Evolutionary conservation across 2,329 filamentous ascomycete species (phyloP).

Genomic region (Alternaria postmessia): DNA sequence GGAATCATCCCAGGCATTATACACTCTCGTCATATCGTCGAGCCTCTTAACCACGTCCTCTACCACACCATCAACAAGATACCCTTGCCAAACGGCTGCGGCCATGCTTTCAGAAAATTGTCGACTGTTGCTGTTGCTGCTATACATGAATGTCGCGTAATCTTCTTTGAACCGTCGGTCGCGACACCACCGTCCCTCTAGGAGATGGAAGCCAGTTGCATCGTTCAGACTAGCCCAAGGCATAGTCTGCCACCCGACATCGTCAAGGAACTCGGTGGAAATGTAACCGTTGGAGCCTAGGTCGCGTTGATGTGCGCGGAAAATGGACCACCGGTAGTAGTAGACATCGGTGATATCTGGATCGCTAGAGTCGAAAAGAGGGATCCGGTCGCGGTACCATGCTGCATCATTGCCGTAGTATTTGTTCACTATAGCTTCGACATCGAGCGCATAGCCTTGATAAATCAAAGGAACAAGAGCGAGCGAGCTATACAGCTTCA

Average conservation of each 20-base stretch:
- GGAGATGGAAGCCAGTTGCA: constrained; percentile 56
- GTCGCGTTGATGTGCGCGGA: constrained; percentile 56
- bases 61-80: constrained; percentile 54
- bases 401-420: constrained; percentile 54
- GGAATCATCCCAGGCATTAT: constrained; percentile 50
- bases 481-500: neutral
- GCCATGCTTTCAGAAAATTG: constrained; percentile 57
- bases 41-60: constrained; percentile 44
- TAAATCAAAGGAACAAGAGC: neutral
- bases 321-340: constrained; percentile 58
- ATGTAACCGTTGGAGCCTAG: constrained; percentile 54
- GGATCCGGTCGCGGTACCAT: constrained; percentile 52
- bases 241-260: constrained; percentile 54
- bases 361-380: constrained; percentile 53
- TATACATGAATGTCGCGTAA: constrained; percentile 54
- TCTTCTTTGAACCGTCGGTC: constrained; percentile 56
- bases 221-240: constrained; percentile 57
- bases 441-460: constrained; percentile 22
- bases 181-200: constrained; percentile 56
- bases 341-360: constrained; percentile 53
- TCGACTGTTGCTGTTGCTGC: constrained; percentile 50
- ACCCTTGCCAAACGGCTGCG: constrained; percentile 51
- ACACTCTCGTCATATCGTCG: constrained; percentile 49
- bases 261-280: constrained; percentile 57
- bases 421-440: constrained; percentile 34